These are phyloP conservation scores for Hypericum perforatum DNA, from an alignment of 345 rosid species.

Conservation along the genomic window DNA sequence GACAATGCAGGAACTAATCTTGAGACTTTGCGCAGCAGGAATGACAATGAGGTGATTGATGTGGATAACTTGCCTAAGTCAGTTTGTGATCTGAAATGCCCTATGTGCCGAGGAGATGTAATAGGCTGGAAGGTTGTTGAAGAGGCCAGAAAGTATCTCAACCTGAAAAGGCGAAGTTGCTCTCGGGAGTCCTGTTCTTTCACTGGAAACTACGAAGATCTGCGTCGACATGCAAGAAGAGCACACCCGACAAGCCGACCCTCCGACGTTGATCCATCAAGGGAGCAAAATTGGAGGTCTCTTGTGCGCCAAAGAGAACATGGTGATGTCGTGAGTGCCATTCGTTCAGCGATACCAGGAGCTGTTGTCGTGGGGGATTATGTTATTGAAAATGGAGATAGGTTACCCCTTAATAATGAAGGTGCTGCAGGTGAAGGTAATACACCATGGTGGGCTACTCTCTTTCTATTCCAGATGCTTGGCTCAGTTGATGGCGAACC, in stretches of 20 bases:
- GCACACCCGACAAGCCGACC: conserved; percentile 70
- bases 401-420: conserved; percentile 50
- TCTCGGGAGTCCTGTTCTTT: conserved; percentile 75
- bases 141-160: conserved; percentile 69
- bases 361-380: conserved; percentile 91
- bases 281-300: conserved; percentile 79
- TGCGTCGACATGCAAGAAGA: conserved; percentile 83
- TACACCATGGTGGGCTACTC: conserved; percentile 59
- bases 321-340: conserved; percentile 76
- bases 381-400: conserved; percentile 78
- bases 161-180: conserved; percentile 64
- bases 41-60: conserved; percentile 29
- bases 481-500: conserved; percentile 58
- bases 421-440: conserved; percentile 32
- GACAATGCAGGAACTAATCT: conserved; percentile 20
- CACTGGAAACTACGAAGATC: conserved; percentile 65
- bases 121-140: conserved; percentile 60
- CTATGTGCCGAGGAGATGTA: conserved; percentile 69
- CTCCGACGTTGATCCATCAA: conserved; percentile 71
- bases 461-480: conserved; percentile 74
- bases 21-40: conserved; percentile 29
- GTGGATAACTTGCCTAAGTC: conserved; percentile 26
- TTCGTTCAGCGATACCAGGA: conserved; percentile 84
- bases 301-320: conserved; percentile 74
- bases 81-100: conserved; percentile 50